These are phyloP conservation scores for Chaetomium tenue DNA, from an alignment of 495 filamentous ascomycete species.

Conservation along the genomic window DNA sequence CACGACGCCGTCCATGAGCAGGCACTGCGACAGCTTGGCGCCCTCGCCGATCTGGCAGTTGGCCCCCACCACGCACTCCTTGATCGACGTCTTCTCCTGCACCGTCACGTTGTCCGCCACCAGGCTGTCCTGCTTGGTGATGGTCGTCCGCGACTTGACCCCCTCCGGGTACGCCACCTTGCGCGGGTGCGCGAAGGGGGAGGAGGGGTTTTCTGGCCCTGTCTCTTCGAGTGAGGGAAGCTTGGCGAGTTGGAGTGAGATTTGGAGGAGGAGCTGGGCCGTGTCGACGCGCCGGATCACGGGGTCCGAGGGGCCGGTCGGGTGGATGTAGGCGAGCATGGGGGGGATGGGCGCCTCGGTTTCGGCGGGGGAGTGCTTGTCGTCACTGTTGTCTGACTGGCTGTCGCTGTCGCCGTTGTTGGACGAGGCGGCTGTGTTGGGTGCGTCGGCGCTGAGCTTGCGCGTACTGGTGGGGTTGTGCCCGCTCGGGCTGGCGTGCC, in stretches of 20 bases:
- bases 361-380: slow-evolving; percentile 43
- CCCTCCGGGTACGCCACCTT: slow-evolving; percentile 80
- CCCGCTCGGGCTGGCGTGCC: slow-evolving; percentile 7
- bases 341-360: slow-evolving; percentile 61
- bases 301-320: slow-evolving; percentile 41
- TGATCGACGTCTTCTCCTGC: slow-evolving; percentile 78
- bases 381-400: slow-evolving; percentile 25
- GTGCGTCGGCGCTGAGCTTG: slow-evolving; percentile 31
- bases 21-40: slow-evolving; percentile 73
- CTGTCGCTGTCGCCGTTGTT: slow-evolving; percentile 1
- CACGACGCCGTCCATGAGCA: slow-evolving; percentile 87
- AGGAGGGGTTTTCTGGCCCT: slow-evolving; percentile 51
- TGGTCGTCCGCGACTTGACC: slow-evolving; percentile 70
- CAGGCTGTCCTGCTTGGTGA: slow-evolving; percentile 72
- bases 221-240: slow-evolving; percentile 63
- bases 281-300: slow-evolving; percentile 87
- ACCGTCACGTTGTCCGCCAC: slow-evolving; percentile 84
- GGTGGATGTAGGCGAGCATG: slow-evolving; percentile 76
- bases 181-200: slow-evolving; percentile 67
- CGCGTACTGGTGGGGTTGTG: slow-evolving; percentile 12
- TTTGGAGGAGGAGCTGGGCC: slow-evolving; percentile 69
- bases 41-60: slow-evolving; percentile 79
- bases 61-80: slow-evolving; percentile 81
- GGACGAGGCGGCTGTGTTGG: slow-evolving; percentile 11
- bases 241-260: slow-evolving; percentile 84